Base-by-base conservation (phyloP, 2,329 filamentous ascomycete species). In the Endothia cerciana region DNA sequence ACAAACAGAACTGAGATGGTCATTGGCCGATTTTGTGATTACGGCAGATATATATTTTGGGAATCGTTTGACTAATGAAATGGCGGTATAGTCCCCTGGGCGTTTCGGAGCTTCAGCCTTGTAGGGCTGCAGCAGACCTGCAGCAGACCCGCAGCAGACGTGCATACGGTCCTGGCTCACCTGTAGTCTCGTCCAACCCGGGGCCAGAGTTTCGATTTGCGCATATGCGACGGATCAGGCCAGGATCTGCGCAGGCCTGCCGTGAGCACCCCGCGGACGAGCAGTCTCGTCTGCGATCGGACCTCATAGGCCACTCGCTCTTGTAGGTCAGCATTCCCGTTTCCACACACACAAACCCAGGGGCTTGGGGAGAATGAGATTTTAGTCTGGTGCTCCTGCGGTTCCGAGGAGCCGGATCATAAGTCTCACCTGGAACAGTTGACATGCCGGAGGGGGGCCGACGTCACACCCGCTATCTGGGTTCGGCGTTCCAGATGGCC, bases 71-170 rank as follows among this genome's bases (percentile, higher is more conserved):
- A 67, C 36, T 67, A 65, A 67, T 43, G 62, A 62, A 67, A 57
- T 55, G 61, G 65, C 65, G 65, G 65, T 67, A 67, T 65, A 40
- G 43, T 60, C n/a, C 7, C 33, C 36, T 8, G 38, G 40, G 57
- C 43, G 7, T 33, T 55, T 33, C 15, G 13, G 38, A 60, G 7
- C 3, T 47, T 55, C 60, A 62, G 59, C 58, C 62, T 58, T 67
- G 61, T 64, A 66, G 57, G 65, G 65, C 65, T 66, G 65, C 65
- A 66, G 64, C 19, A 58, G 63, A n/a, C n/a, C n/a, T n/a, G n/a
- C n/a, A n/a, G n/a, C n/a, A n/a, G n/a, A n/a, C 41, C 60, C 60
- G 2, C 49, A 53, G 60, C 49, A 67, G 51, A 51, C 19, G 13
- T 40, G 60, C 60, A 62, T 53, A 36, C 47, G 22, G 30, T 53